phyloP scores from a whole-genome alignment of 257 asterid species.

The Schizonepeta tenuifolia region DNA sequence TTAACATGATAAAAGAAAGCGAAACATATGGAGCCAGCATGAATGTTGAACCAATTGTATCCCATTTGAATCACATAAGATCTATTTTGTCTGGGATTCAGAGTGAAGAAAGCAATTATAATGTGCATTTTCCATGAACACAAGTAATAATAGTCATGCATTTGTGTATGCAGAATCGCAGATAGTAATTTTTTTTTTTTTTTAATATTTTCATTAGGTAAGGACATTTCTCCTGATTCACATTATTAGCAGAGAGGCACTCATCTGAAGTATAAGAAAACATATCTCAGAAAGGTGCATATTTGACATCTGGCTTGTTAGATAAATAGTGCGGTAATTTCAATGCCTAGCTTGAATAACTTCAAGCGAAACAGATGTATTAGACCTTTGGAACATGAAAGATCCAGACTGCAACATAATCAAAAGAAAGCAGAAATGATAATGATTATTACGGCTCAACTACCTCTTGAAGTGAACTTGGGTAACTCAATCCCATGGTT shows the following conservation, averaged over 20 bases:
- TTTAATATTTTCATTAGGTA: not conserved
- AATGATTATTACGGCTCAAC: constrained; percentile 21
- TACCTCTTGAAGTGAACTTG: constrained; percentile 83
- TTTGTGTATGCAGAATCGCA: too few relatives aligned
- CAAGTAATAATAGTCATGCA: not conserved
- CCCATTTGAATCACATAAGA: not conserved
- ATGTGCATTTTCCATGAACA: not conserved
- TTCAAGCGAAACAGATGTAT: not conserved
- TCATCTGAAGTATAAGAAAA: constrained; percentile 7
- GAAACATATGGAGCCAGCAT: not conserved
- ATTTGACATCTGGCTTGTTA: constrained; percentile 7
- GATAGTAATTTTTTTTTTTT: too few relatives aligned
- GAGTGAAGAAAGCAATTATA: not conserved
- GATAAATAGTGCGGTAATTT: constrained; percentile 8
- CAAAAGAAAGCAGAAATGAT: constrained; percentile 15
- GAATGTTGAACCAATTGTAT: constrained; percentile 13
- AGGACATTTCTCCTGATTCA: not conserved
- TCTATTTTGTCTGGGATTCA: not conserved
- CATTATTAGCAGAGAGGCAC: constrained; percentile 14
- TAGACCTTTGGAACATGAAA: constrained; percentile 29
- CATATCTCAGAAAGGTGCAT: not conserved
- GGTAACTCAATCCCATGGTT: constrained; percentile 71
- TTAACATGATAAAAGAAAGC: constrained; percentile 12
- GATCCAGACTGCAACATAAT: constrained; percentile 19
- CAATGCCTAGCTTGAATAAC: not conserved